Evolutionary conservation across 441 rosid species (phyloP).

Genomic region (Pelargonium australe): DNA sequence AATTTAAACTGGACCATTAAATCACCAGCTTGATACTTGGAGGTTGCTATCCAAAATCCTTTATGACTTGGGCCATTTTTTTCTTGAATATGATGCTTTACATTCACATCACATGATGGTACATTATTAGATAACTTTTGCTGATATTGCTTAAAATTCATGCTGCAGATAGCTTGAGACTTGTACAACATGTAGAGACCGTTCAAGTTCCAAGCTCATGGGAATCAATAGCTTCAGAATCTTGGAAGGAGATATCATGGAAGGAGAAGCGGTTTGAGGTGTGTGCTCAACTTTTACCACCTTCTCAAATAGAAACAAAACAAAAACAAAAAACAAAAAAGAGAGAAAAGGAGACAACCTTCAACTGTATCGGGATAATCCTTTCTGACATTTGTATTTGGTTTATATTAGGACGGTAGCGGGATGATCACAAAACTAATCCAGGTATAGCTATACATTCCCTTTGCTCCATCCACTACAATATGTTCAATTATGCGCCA

Average conservation of each 20-base stretch:
- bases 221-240: conserved; percentile 36
- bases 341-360: not conserved
- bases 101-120: not conserved
- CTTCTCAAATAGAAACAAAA: not conserved
- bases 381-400: not conserved
- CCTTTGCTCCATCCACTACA: conserved; percentile 6
- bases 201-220: conserved; percentile 58
- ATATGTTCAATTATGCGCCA: not conserved
- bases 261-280: conserved; percentile 63
- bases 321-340: no score
- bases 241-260: conserved; percentile 55
- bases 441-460: conserved; percentile 37
- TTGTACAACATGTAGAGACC: conserved; percentile 66
- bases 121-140: not conserved
- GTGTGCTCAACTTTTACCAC: not conserved
- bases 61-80: not conserved
- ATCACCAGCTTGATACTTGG: not conserved
- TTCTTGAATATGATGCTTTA: not conserved
- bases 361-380: not conserved
- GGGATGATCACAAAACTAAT: conserved; percentile 63
- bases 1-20: not conserved
- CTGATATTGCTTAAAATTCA: not conserved
- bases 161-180: conserved; percentile 68
- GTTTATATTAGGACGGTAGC: conserved; percentile 35
- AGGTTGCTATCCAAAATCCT: not conserved